These are phyloP conservation scores for Apium graveolens DNA, from an alignment of 129 eudicot species.

Conservation along the genomic window DNA sequence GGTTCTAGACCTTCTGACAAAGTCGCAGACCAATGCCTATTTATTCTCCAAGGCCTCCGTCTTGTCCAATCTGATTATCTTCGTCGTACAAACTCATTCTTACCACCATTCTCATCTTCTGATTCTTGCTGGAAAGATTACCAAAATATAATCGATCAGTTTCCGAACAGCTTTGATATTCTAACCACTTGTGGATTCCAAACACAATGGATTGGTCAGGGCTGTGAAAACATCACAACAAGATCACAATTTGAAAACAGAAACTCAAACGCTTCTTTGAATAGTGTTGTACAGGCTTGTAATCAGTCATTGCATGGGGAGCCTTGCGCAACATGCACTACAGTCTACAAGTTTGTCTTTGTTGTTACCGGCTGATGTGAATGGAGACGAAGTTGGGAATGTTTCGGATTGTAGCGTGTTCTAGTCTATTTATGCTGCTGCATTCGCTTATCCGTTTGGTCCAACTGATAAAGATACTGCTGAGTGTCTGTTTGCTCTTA, in stretches of 20 bases:
- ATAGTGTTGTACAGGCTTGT: constrained; percentile 34
- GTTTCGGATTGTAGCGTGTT: constrained; percentile 58
- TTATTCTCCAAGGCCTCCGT: constrained; percentile 51
- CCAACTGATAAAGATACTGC: constrained; percentile 70
- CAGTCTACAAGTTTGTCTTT: constrained; percentile 37
- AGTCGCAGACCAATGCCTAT: constrained; percentile 36
- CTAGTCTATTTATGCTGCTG: constrained; percentile 56
- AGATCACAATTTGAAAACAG: constrained; percentile 59
- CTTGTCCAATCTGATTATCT: constrained; percentile 4
- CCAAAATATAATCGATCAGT: constrained; percentile 31
- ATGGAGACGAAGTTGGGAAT: constrained; percentile 39
- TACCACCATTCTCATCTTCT: constrained; percentile 53
- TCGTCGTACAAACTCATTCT: constrained; percentile 34
- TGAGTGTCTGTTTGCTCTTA: constrained; percentile 51
- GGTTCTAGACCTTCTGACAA: constrained; percentile 21
- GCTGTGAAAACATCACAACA: constrained; percentile 78
- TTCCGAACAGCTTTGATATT: constrained; percentile 41
- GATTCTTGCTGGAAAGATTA: constrained; percentile 67
- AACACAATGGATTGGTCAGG: constrained; percentile 56
- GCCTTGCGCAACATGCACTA: constrained; percentile 65
- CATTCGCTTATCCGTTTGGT: constrained; percentile 46
- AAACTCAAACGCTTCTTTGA: constrained; percentile 22
- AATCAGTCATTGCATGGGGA: constrained; percentile 52
- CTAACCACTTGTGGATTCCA: constrained; percentile 57
- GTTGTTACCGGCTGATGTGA: constrained; percentile 44